A percentile compares a stretch with the other conserved stretches of the same genome.
Evolutionary conservation across 108 stramenopile genomes (phyloP).

Genomic region (Hondaea fermentalgiana): DNA sequence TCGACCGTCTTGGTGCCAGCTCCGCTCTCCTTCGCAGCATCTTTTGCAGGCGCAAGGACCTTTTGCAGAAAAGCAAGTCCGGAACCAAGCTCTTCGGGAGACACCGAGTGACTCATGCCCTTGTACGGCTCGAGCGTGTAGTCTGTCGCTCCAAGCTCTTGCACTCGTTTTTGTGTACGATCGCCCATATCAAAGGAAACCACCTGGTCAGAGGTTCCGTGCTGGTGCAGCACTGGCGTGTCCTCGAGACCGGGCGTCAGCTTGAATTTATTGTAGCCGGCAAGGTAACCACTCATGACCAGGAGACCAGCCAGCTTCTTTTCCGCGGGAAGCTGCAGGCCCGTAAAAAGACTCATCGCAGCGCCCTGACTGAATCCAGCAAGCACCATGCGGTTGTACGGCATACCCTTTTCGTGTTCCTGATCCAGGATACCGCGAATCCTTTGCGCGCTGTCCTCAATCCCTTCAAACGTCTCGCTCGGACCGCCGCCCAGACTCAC

Average conservation of each 20-base stretch:
- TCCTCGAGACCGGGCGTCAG: constrained; percentile 47
- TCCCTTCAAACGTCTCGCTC: constrained; percentile 73
- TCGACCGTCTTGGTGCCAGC: constrained; percentile 63
- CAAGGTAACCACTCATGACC: constrained; percentile 73
- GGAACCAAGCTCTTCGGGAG: constrained; percentile 59
- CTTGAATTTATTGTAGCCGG: constrained; percentile 59
- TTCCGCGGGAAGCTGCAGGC: constrained; percentile 63
- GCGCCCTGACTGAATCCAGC: constrained; percentile 89
- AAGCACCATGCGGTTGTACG: constrained; percentile 74
- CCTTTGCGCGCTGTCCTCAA: constrained; percentile 51
- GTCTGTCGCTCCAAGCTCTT: constrained; percentile 51
- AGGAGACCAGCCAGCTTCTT: constrained; percentile 67
- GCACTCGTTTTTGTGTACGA: constrained; percentile 53
- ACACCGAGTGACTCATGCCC: constrained; percentile 66
- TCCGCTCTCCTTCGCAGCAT: constrained; percentile 23
- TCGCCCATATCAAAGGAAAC: constrained; percentile 62
- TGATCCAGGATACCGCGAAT: constrained; percentile 62
- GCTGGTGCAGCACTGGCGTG: constrained; percentile 73
- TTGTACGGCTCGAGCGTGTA: constrained; percentile 67
- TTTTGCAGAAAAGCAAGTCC: constrained; percentile 55
- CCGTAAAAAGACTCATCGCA: constrained; percentile 70
- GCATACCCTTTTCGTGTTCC: constrained; percentile 47
- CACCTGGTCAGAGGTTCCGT: constrained; percentile 73
- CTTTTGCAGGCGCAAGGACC: constrained; percentile 58
- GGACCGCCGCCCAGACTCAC: constrained; percentile 61